Percentiles rank a stretch among this genome's conserved stretches.
phyloP scores from a whole-genome alignment of 345 rosid genomes.

The Aethionema arabicum region DNA sequence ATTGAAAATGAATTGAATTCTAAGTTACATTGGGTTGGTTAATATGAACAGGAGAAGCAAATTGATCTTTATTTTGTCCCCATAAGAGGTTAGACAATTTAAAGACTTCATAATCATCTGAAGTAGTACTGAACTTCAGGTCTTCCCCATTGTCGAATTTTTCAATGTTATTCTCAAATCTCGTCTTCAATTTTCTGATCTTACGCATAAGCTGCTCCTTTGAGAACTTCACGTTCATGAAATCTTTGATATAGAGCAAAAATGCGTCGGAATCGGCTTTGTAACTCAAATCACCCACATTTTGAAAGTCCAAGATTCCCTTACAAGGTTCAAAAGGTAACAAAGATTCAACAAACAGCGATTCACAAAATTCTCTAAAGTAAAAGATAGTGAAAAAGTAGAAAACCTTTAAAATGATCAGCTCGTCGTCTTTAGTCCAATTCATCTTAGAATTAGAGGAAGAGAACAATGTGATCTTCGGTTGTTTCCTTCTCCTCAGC shows the following conservation, averaged over 20 bases:
- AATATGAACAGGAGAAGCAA: constrained; percentile 2
- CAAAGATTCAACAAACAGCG: neutral
- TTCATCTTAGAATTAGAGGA: constrained; percentile 1
- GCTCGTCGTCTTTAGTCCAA: constrained; percentile 24
- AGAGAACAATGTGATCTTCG: neutral
- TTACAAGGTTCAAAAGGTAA: neutral
- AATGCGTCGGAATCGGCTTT: constrained; percentile 11
- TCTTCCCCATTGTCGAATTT: constrained; percentile 4
- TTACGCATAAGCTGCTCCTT: constrained; percentile 18
- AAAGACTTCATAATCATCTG: constrained; percentile 17
- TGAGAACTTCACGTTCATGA: neutral
- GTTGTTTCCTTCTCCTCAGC: neutral
- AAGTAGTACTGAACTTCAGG: constrained; percentile 4
- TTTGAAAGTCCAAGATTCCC: constrained; percentile 28
- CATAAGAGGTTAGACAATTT: constrained; percentile 17
- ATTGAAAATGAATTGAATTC: neutral
- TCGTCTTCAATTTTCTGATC: constrained; percentile 17
- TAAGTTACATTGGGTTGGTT: constrained; percentile 9
- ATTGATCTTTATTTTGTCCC: neutral
- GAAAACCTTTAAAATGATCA: constrained; percentile 25
- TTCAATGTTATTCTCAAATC: neutral
- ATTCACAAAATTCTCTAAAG: neutral
- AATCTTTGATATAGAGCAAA: neutral
- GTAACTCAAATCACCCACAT: neutral
- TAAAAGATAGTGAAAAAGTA: neutral